A percentile compares a stretch with the other conserved stretches of the same genome.
Evolutionary conservation across 2,329 filamentous ascomycete species (phyloP).

Genomic region (Dactylellina haptotyla): DNA sequence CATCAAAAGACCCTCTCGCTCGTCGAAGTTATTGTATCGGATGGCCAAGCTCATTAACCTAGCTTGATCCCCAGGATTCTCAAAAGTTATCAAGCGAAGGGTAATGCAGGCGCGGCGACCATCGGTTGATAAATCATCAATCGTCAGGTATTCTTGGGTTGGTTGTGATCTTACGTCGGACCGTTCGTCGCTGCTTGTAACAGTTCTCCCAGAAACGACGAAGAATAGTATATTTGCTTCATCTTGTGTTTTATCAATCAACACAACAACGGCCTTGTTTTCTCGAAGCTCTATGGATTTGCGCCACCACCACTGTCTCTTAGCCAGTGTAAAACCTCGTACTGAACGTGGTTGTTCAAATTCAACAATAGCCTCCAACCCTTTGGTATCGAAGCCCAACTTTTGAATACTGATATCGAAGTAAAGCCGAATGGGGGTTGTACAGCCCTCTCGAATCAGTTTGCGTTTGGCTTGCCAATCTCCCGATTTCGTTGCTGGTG

Average conservation of each 20-base stretch:
- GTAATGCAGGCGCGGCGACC: slow-evolving; percentile 56
- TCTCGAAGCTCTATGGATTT: slow-evolving; percentile 39
- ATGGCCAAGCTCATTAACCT: slow-evolving; percentile 14
- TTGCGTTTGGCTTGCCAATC: slow-evolving; percentile 37
- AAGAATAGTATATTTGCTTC: slow-evolving; percentile 56
- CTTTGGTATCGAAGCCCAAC: slow-evolving; percentile 22
- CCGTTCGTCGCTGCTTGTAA: not conserved
- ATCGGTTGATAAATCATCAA: slow-evolving; percentile 54
- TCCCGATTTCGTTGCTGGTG: not conserved
- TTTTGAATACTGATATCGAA: slow-evolving; percentile 27
- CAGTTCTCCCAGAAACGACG: slow-evolving; percentile 55
- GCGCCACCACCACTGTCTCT: slow-evolving; percentile 44
- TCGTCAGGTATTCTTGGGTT: not conserved
- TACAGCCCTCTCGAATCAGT: slow-evolving; percentile 28
- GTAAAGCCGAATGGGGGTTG: slow-evolving; percentile 34
- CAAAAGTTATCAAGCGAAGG: slow-evolving; percentile 23
- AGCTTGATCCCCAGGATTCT: slow-evolving; percentile 21
- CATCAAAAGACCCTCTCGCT: slow-evolving; percentile 50
- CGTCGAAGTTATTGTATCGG: not conserved
- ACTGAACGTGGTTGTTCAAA: slow-evolving; percentile 38
- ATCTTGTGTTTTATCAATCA: slow-evolving; percentile 41
- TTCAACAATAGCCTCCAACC: slow-evolving; percentile 34
- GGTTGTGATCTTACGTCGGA: not conserved
- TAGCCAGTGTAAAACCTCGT: slow-evolving; percentile 15
- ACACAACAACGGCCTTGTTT: slow-evolving; percentile 54